Conservation (phyloP, 2,329 filamentous ascomycete species). For the Scortechinia acanthostroma region DNA sequence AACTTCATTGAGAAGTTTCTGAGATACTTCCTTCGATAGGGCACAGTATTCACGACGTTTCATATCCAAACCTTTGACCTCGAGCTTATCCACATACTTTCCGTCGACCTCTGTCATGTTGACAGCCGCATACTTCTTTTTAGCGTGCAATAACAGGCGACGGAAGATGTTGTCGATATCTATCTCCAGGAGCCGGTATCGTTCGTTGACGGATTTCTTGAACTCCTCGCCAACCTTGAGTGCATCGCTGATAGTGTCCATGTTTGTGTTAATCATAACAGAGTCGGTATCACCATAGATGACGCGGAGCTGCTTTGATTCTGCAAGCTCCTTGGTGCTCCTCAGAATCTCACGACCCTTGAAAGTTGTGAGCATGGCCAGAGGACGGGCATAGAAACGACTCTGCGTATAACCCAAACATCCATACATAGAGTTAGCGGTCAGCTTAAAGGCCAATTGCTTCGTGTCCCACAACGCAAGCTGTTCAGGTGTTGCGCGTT, state of each 20-base stretch:
- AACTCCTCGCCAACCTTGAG: constrained; percentile 89
- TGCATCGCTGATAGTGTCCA: constrained; percentile 84
- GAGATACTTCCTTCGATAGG: constrained; percentile 89
- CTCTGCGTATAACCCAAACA: constrained; percentile 96
- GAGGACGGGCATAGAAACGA: constrained; percentile 88
- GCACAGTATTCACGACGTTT: constrained; percentile 92
- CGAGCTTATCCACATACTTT: constrained; percentile 87
- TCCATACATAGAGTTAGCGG: constrained; percentile 99
- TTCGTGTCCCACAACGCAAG: constrained; percentile 96
- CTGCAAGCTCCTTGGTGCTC: constrained; percentile 90
- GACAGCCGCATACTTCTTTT: constrained; percentile 98
- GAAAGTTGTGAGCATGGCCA: constrained; percentile 91
- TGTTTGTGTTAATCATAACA: constrained; percentile 99
- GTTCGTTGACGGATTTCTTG: constrained; percentile 88
- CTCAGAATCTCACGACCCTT: constrained; percentile 96
- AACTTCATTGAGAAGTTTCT: constrained; percentile 83
- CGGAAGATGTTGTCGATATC: constrained; percentile 98
- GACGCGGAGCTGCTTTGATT: constrained; percentile 82
- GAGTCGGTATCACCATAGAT: constrained; percentile 99
- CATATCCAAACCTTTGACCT: constrained; percentile 98
- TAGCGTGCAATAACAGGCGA: constrained; percentile 85
- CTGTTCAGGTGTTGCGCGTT: constrained; percentile 76
- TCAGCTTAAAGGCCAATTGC: constrained; percentile 91
- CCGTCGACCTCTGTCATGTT: constrained; percentile 85
- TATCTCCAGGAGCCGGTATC: constrained; percentile 87